Percentiles rank a stretch among this genome's conserved stretches.
Evolutionary conservation across 1,284 basidiomycete genomes (phyloP).

Genomic region (Mycena sp.): DNA sequence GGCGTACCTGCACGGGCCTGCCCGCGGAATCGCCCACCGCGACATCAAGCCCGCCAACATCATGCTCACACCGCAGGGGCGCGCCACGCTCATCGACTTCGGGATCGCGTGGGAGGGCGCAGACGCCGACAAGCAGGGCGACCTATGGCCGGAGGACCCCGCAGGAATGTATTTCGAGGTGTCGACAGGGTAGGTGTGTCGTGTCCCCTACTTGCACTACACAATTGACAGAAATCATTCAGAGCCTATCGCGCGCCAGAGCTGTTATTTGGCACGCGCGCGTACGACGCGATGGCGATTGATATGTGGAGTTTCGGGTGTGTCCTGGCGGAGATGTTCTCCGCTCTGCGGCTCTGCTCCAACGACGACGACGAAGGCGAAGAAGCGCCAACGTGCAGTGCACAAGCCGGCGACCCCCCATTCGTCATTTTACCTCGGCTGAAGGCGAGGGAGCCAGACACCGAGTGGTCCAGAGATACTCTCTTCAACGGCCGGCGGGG

Average conservation of each 20-base stretch:
- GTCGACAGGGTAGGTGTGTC: constrained; percentile 78
- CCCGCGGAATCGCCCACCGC: constrained; percentile 76
- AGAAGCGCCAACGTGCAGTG: constrained; percentile 32
- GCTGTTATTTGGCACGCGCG: constrained; percentile 79
- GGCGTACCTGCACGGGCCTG: constrained; percentile 72
- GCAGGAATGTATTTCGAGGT: constrained; percentile 83
- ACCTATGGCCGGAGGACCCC: constrained; percentile 70
- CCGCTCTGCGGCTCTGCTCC: constrained; percentile 60
- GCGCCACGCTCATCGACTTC: constrained; percentile 85
- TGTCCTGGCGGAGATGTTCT: constrained; percentile 85
- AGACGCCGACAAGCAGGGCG: constrained; percentile 43
- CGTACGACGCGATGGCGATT: constrained; percentile 79
- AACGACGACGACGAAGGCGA: constrained; percentile 47
- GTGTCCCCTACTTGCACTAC: background rate
- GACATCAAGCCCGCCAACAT: constrained; percentile 92
- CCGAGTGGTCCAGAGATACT: constrained; percentile 62
- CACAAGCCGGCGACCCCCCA: constrained; percentile 35
- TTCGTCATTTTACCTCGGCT: constrained; percentile 51
- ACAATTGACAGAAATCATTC: constrained; percentile 10
- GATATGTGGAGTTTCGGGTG: constrained; percentile 90
- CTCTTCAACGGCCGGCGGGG: constrained; percentile 78
- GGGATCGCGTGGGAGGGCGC: constrained; percentile 70
- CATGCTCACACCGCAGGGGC: constrained; percentile 68
- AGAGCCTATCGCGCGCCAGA: constrained; percentile 91
- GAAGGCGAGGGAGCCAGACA: constrained; percentile 42